Evolutionary conservation across 805 yeast species (phyloP).

Genomic region (Cephaloascus albidus): DNA sequence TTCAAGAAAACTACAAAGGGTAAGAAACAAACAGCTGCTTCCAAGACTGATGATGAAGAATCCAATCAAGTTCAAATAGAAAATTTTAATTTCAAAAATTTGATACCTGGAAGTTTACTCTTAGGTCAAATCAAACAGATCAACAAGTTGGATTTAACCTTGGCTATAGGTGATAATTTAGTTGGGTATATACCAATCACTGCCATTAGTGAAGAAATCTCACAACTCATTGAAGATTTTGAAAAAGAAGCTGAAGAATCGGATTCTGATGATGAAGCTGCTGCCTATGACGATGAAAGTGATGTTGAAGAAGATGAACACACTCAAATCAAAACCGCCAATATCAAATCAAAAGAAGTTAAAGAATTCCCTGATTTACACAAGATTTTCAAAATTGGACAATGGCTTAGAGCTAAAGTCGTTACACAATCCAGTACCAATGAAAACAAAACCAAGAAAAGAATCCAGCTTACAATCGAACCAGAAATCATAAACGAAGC

Average conservation of each 20-base stretch:
- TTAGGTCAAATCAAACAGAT: slow-evolving; percentile 69
- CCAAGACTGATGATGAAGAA: slow-evolving; percentile 16
- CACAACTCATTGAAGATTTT: slow-evolving; percentile 44
- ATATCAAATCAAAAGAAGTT: slow-evolving; percentile 10
- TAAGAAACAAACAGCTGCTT: slow-evolving; percentile 13
- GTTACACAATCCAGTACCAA: slow-evolving; percentile 37
- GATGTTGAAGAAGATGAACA: slow-evolving; percentile 23
- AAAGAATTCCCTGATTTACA: slow-evolving; percentile 48
- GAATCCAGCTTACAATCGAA: slow-evolving; percentile 63
- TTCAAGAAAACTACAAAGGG: slow-evolving; percentile 21
- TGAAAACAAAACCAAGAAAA: slow-evolving; percentile 36
- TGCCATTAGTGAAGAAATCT: slow-evolving; percentile 55
- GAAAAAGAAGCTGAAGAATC: slow-evolving; percentile 31
- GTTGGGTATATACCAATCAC: slow-evolving; percentile 74
- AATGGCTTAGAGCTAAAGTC: slow-evolving; percentile 82
- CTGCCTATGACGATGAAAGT: slow-evolving; percentile 20
- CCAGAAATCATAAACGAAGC: slow-evolving; percentile 61
- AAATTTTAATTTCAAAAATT: slow-evolving; percentile 48
- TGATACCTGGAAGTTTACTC: slow-evolving; percentile 64
- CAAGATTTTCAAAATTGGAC: slow-evolving; percentile 57
- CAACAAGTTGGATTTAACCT: slow-evolving; percentile 49
- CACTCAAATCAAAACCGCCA: slow-evolving; percentile 9
- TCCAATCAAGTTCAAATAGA: slow-evolving; percentile 42
- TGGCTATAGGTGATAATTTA: slow-evolving; percentile 74
- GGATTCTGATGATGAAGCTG: slow-evolving; percentile 31